These are phyloP conservation scores for Trapa bicornis DNA, from an alignment of 345 rosid genomes.

Conservation along the genomic window DNA sequence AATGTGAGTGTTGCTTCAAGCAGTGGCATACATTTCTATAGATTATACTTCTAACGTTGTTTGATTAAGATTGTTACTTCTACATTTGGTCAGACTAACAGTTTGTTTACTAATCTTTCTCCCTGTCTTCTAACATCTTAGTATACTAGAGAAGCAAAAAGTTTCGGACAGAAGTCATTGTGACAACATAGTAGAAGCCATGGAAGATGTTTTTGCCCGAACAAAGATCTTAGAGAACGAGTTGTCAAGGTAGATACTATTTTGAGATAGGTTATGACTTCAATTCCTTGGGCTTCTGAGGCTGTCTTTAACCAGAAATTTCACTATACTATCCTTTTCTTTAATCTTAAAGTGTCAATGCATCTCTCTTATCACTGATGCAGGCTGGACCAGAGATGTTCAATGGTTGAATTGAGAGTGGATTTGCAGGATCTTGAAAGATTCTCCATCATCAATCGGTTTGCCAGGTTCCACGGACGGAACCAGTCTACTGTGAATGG, in stretches of 20 bases:
- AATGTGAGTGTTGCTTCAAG: constrained; percentile 32
- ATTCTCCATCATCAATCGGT: constrained; percentile 74
- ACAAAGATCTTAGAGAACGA: constrained; percentile 47
- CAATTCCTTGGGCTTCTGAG: background rate
- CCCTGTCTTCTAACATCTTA: constrained; percentile 10
- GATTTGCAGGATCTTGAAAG: constrained; percentile 79
- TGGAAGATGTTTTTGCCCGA: constrained; percentile 48
- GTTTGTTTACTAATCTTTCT: constrained; percentile 2
- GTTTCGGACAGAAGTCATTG: constrained; percentile 30
- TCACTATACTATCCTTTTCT: background rate
- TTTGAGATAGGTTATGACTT: background rate
- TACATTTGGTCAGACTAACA: background rate
- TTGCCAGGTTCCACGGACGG: constrained; percentile 77
- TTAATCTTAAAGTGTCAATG: background rate
- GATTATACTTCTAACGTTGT: background rate
- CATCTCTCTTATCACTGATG: constrained; percentile 9
- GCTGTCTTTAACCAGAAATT: background rate
- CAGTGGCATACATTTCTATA: no score
- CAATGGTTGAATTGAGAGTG: constrained; percentile 54
- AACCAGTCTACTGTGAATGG: constrained; percentile 40
- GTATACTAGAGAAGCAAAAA: constrained; percentile 31
- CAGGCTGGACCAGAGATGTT: constrained; percentile 65
- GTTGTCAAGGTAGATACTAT: constrained; percentile 34
- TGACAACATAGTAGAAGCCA: constrained; percentile 41
- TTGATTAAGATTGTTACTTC: background rate